Conservation (phyloP, 371 early-diverging fungal species). For the Fennellomyces sp. region DNA sequence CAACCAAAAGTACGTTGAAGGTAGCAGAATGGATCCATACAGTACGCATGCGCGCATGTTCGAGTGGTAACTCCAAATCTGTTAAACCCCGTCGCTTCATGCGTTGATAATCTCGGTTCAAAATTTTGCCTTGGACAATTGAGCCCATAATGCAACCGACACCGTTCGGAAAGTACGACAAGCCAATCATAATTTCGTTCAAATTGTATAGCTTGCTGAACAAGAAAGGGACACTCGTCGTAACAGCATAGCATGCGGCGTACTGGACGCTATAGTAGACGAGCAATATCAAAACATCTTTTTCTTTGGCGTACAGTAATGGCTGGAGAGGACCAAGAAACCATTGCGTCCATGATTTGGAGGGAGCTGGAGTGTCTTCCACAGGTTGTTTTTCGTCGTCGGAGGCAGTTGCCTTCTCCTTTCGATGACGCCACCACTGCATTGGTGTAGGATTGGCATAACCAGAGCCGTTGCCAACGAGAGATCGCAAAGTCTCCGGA, state of each 20-base stretch:
- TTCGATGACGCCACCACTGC: constrained; percentile 23
- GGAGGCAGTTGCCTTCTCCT: not conserved
- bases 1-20: constrained; percentile 31
- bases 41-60: constrained; percentile 34
- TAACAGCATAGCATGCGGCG: constrained; percentile 30
- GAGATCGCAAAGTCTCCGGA: constrained; percentile 49
- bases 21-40: constrained; percentile 37
- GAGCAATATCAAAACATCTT: constrained; percentile 31
- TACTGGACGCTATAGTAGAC: constrained; percentile 39
- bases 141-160: constrained; percentile 23
- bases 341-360: constrained; percentile 3
- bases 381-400: not conserved
- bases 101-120: constrained; percentile 22
- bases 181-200: constrained; percentile 19
- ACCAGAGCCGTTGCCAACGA: constrained; percentile 51
- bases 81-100: constrained; percentile 7
- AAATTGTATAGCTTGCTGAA: constrained; percentile 18
- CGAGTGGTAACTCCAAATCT: constrained; percentile 28
- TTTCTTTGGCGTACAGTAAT: constrained; percentile 31
- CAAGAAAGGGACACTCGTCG: constrained; percentile 32
- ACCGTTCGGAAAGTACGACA: constrained; percentile 24
- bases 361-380: not conserved
- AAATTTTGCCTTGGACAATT: constrained; percentile 21
- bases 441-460: constrained; percentile 44
- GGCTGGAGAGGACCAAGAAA: constrained; percentile 26